Evolutionary conservation across 208 protist genomes (phyloP).

Genomic region (Crithidia expoeki): DNA sequence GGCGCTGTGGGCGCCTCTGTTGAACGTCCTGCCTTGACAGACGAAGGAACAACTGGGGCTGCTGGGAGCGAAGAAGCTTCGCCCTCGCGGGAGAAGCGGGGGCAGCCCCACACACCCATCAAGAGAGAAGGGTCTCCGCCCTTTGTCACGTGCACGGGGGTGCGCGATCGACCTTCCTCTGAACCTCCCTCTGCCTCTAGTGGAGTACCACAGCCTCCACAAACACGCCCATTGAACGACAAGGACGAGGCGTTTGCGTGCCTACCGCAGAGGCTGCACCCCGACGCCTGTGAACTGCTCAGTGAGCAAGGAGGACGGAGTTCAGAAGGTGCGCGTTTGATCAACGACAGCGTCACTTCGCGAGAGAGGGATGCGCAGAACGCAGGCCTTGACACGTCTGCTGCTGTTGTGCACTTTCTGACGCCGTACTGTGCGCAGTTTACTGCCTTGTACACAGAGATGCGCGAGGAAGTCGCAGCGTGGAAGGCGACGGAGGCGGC

Average conservation of each 20-base stretch:
- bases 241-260: conserved; percentile 3
- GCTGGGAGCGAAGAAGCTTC: not conserved
- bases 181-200: not conserved
- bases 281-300: conserved; percentile 3
- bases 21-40: not conserved
- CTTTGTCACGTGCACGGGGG: conserved; percentile 16
- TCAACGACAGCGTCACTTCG: not conserved
- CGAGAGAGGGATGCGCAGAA: not conserved
- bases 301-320: not conserved
- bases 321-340: not conserved
- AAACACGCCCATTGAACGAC: not conserved
- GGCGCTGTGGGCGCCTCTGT: not conserved
- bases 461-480: conserved; percentile 16
- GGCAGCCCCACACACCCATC: conserved; percentile 11
- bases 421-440: conserved; percentile 33
- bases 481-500: conserved; percentile 22
- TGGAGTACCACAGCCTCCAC: not conserved
- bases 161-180: not conserved
- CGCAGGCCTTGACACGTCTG: not conserved
- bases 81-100: not conserved
- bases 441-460: conserved; percentile 1
- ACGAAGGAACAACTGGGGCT: not conserved
- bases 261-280: conserved; percentile 11
- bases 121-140: conserved; percentile 14
- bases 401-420: conserved; percentile 13